Percentiles rank a stretch among this genome's conserved stretches.
phyloP scores from a whole-genome alignment of 805 yeast genomes.

The Metschnikowia borealis region DNA sequence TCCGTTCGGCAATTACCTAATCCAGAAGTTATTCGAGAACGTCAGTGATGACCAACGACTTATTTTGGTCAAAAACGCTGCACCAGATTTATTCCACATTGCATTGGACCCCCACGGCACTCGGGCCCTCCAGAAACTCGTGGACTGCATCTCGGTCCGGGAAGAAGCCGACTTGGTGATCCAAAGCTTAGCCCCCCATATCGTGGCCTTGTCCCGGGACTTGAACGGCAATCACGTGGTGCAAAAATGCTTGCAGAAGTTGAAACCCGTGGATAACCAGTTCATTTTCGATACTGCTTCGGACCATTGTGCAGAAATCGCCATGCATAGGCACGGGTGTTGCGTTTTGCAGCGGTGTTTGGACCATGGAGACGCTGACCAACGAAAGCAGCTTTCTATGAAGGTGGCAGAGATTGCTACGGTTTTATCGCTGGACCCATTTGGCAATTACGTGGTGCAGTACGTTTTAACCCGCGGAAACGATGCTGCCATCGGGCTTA shows the following conservation, averaged over 20 bases:
- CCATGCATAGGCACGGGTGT: slow-evolving; percentile 93
- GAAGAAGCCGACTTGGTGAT: slow-evolving; percentile 69
- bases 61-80: slow-evolving; percentile 62
- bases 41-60: slow-evolving; percentile 68
- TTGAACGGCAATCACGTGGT: slow-evolving; percentile 96
- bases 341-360: slow-evolving; percentile 68
- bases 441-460: slow-evolving; percentile 96
- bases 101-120: slow-evolving; percentile 96
- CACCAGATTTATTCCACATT: slow-evolving; percentile 69
- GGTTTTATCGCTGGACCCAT: slow-evolving; percentile 80
- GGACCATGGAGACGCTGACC: slow-evolving; percentile 76
- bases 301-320: slow-evolving; percentile 68
- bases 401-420: slow-evolving; percentile 68
- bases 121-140: slow-evolving; percentile 86
- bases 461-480: slow-evolving; percentile 65
- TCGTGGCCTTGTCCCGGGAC: slow-evolving; percentile 79
- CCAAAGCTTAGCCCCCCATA: slow-evolving; percentile 58
- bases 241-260: slow-evolving; percentile 81
- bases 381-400: slow-evolving; percentile 61
- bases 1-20: slow-evolving; percentile 96
- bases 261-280: slow-evolving; percentile 66
- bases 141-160: slow-evolving; percentile 70
- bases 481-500: slow-evolving; percentile 28
- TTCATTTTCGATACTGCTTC: slow-evolving; percentile 87
- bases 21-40: slow-evolving; percentile 84